phyloP scores from a whole-genome alignment of 352 stramenopile genomes.

The Nannochloropsis limnetica region DNA sequence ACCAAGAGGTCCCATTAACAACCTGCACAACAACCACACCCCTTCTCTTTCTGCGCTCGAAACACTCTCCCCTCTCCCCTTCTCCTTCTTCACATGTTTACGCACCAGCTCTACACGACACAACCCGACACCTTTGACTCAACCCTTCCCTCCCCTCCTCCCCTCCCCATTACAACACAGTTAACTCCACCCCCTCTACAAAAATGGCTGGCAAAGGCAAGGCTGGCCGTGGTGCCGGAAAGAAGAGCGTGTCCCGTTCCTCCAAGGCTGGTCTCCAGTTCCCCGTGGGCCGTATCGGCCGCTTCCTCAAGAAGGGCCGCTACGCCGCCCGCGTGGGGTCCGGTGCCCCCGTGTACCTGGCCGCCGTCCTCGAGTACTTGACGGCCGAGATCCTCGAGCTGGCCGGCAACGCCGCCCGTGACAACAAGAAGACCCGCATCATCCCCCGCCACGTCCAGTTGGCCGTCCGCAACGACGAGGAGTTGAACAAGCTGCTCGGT shows the following conservation, averaged over 20 bases:
- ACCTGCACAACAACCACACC: neutral
- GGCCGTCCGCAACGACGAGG: constrained; percentile 85
- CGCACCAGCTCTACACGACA: neutral
- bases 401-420: constrained; percentile 76
- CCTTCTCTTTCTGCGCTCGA: neutral
- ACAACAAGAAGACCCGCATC: constrained; percentile 93
- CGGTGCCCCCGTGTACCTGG: constrained; percentile 81
- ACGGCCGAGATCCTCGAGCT: constrained; percentile 79
- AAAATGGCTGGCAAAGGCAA: constrained; percentile 63
- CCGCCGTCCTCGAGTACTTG: constrained; percentile 76
- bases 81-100: neutral
- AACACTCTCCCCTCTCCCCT: neutral
- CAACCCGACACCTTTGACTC: neutral
- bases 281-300: constrained; percentile 69
- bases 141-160: neutral
- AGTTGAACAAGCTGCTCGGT: constrained; percentile 88
- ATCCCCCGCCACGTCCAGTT: constrained; percentile 89
- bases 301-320: constrained; percentile 70
- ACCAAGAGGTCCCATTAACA: too few relatives aligned
- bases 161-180: neutral
- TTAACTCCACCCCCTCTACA: neutral
- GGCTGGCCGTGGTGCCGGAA: constrained; percentile 56
- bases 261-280: constrained; percentile 77
- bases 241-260: constrained; percentile 55
- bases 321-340: constrained; percentile 68